Evolutionary conservation across 306 rosid genomes (phyloP).

Genomic region (barrel medic (Medicago truncatula)): MtrunA17r5.0-ANR NC_053046.1:25185001-25185500

Average conservation of each 20-base stretch:
- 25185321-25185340: neutral
- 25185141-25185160: neutral
- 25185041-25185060: neutral
- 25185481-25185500: neutral
- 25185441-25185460: slow-evolving; percentile 71
- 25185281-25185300: neutral
- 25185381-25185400: slow-evolving; percentile 48
- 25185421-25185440: slow-evolving; percentile 72
- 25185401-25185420: slow-evolving; percentile 62
- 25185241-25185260: slow-evolving; percentile 53
- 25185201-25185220: slow-evolving; percentile 72
- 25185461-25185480: neutral
- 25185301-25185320: neutral
- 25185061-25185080: neutral
- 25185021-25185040: neutral
- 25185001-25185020: neutral
- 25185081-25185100: neutral
- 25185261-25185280: neutral
- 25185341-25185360: slow-evolving; percentile 59
- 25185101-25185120: neutral
- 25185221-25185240: slow-evolving; percentile 65
- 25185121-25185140: neutral
- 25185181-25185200: slow-evolving; percentile 61
- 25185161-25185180: slow-evolving; percentile 50
- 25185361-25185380: slow-evolving; percentile 64